Conservation (phyloP, 2,329 filamentous ascomycete genomes). For the Ramularia endophylla region DNA sequence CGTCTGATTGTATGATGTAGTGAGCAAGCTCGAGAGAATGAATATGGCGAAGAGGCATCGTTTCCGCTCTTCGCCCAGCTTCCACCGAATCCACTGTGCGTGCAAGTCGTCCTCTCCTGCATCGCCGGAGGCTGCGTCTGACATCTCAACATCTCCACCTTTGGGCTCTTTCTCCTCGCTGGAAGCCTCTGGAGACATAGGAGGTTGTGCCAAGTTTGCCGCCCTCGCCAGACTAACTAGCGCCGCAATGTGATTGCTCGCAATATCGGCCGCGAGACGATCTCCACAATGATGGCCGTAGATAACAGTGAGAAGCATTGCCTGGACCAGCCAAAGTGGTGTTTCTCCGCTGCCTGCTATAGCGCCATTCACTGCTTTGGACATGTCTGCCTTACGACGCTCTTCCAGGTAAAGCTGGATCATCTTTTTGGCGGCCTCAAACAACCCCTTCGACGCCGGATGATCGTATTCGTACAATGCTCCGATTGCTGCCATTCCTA, state of each 20-base stretch:
- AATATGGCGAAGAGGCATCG: constrained; percentile 89
- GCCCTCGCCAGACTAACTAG: constrained; percentile 86
- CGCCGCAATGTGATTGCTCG: constrained; percentile 84
- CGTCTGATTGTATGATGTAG: constrained; percentile 87
- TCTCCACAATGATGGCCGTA: constrained; percentile 95
- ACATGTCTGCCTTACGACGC: constrained; percentile 76
- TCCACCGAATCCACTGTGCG: constrained; percentile 85
- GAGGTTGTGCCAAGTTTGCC: constrained; percentile 65
- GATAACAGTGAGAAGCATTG: constrained; percentile 92
- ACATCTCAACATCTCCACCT: constrained; percentile 51
- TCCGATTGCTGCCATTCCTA: constrained; percentile 83
- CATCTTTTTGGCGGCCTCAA: constrained; percentile 92
- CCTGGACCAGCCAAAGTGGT: constrained; percentile 91
- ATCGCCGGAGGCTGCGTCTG: neutral
- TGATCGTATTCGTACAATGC: constrained; percentile 84
- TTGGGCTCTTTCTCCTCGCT: constrained; percentile 9
- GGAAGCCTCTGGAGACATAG: constrained; percentile 12
- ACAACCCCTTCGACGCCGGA: constrained; percentile 72
- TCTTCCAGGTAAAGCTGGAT: constrained; percentile 91
- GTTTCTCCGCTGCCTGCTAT: constrained; percentile 46
- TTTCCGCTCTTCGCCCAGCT: constrained; percentile 81
- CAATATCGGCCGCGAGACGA: constrained; percentile 83
- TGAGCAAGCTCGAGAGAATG: constrained; percentile 81
- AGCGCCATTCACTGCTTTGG: constrained; percentile 49
- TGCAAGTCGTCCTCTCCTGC: constrained; percentile 46